A percentile compares a stretch with the other conserved stretches of the same genome.
These are phyloP conservation scores for Sphagnum contortum DNA, from an alignment of 225 moss, liverwort and hornwort species.

Conservation along the genomic window DNA sequence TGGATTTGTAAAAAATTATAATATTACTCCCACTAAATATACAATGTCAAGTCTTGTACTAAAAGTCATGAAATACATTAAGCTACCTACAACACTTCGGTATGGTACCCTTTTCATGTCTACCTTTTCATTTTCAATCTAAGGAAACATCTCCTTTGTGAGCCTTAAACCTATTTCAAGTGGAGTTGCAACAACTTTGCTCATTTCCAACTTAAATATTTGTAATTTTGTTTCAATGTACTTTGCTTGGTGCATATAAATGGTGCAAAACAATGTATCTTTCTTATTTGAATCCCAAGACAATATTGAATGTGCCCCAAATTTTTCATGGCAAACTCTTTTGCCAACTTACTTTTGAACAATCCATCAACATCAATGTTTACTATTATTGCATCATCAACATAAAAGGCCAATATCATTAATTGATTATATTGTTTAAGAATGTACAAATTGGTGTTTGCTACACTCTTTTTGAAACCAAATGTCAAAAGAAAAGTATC, in stretches of 20 bases:
- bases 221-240: conserved; percentile 1
- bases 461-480: conserved; percentile 1
- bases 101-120: neutral
- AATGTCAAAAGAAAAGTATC: neutral
- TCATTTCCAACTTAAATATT: neutral
- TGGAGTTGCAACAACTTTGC: conserved; percentile 1
- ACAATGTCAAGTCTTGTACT: conserved; percentile 2
- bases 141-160: conserved; percentile 1
- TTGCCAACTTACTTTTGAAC: neutral
- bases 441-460: conserved; percentile 1
- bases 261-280: neutral
- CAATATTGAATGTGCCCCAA: neutral
- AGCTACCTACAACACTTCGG: conserved; percentile 1
- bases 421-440: neutral
- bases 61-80: neutral
- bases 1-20: conserved; percentile 1
- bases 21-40: conserved; percentile 1
- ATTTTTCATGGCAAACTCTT: neutral
- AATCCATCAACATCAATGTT: neutral
- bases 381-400: neutral
- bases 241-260: conserved; percentile 1
- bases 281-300: neutral
- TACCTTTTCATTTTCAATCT: conserved; percentile 1
- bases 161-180: conserved; percentile 4
- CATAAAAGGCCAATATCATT: neutral